A percentile compares a stretch with the other conserved stretches of the same genome.
Evolutionary conservation across 805 yeast species (phyloP).

Genomic region (Saturnispora gosingensis): DNA sequence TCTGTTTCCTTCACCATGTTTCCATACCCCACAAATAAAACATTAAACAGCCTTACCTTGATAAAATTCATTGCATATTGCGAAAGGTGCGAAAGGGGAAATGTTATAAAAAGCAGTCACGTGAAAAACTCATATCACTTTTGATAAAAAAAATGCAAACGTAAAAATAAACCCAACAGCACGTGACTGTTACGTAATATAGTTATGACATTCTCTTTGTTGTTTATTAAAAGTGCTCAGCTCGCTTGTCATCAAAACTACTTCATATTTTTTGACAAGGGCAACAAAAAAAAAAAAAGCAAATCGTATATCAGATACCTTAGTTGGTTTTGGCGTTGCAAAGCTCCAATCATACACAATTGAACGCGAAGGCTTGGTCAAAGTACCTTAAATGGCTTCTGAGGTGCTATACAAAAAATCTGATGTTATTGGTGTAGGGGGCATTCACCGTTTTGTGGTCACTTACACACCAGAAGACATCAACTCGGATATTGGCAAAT

Average conservation of each 20-base stretch:
- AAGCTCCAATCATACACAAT: neutral
- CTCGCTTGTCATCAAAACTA: neutral
- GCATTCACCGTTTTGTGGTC: constrained; percentile 46
- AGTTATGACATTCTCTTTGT: neutral
- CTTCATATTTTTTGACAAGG: neutral
- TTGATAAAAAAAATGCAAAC: too few relatives aligned
- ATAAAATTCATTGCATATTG: neutral
- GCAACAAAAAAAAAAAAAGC: neutral
- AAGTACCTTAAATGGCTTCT: constrained; percentile 3
- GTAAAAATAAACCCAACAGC: too few relatives aligned
- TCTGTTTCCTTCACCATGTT: too few relatives aligned
- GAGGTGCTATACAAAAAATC: constrained; percentile 18
- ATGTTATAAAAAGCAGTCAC: neutral
- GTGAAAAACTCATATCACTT: neutral
- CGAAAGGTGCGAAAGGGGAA: neutral
- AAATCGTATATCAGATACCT: too few relatives aligned
- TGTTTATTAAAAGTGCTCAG: neutral
- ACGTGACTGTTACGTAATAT: too few relatives aligned
- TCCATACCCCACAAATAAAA: neutral
- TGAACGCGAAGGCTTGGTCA: neutral
- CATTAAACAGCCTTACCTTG: neutral
- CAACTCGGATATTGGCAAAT: constrained; percentile 4
- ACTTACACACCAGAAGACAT: constrained; percentile 29
- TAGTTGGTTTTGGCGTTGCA: neutral
- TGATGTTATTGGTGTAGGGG: constrained; percentile 46